Percentiles rank a stretch among this genome's conserved stretches.
Conservation (phyloP, 2,329 filamentous ascomycete species). For the Anisogramma anomala region DNA sequence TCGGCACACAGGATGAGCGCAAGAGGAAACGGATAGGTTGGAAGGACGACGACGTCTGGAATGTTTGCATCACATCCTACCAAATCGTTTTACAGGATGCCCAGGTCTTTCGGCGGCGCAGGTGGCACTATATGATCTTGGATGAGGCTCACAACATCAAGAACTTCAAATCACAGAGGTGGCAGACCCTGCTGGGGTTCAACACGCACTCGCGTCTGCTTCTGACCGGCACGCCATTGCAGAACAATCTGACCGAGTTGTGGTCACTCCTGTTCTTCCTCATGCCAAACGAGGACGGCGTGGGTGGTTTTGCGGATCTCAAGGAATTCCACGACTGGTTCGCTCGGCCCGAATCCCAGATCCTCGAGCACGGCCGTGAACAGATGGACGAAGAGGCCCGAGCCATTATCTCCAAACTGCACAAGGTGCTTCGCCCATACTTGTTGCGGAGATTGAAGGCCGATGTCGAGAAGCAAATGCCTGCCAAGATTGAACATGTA, state of each 20-base stretch:
- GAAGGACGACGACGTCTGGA: slow-evolving; percentile 89
- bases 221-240: slow-evolving; percentile 85
- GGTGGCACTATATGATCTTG: slow-evolving; percentile 96
- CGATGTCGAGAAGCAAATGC: slow-evolving; percentile 98
- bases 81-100: slow-evolving; percentile 91
- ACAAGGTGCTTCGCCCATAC: slow-evolving; percentile 87
- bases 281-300: slow-evolving; percentile 79
- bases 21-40: slow-evolving; percentile 84
- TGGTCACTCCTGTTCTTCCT: slow-evolving; percentile 97
- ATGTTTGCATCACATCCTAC: slow-evolving; percentile 96
- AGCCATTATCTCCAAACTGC: slow-evolving; percentile 82
- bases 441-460: slow-evolving; percentile 83
- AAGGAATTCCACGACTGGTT: slow-evolving; percentile 96
- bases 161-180: slow-evolving; percentile 94
- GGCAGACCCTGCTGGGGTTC: slow-evolving; percentile 90
- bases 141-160: slow-evolving; percentile 99
- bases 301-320: slow-evolving; percentile 86
- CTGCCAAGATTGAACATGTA: slow-evolving; percentile 93
- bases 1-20: slow-evolving; percentile 85
- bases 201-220: slow-evolving; percentile 80
- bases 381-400: slow-evolving; percentile 91
- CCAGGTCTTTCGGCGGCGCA: slow-evolving; percentile 80
- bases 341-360: slow-evolving; percentile 87
- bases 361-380: slow-evolving; percentile 85
- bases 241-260: slow-evolving; percentile 92